These are phyloP conservation scores for Leccinum aurantiacum DNA, from an alignment of 768 basidiomycete genomes.

Conservation along the genomic window DNA sequence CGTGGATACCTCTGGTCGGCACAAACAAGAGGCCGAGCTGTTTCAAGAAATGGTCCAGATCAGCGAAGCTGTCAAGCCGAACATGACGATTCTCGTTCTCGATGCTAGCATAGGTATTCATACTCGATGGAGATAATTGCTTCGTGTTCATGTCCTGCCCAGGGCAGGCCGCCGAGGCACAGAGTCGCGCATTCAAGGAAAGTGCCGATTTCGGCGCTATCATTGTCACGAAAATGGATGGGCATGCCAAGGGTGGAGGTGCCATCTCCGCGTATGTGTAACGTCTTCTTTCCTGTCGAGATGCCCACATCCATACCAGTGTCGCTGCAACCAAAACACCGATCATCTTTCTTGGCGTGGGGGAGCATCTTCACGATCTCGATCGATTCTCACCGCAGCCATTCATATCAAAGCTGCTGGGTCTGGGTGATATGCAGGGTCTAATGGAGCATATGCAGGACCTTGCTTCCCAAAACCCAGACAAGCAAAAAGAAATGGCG, in stretches of 20 bases:
- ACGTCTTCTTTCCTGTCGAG: not conserved
- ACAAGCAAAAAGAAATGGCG: conserved; percentile 96
- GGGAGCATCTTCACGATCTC: conserved; percentile 96
- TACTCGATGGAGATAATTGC: not conserved
- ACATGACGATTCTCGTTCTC: conserved; percentile 93
- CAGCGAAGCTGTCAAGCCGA: conserved; percentile 86
- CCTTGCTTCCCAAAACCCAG: conserved; percentile 87
- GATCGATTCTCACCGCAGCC: conserved; percentile 95
- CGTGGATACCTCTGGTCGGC: conserved; percentile 96
- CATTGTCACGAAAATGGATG: conserved; percentile 99
- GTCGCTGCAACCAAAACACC: conserved; percentile 99
- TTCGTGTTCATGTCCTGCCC: conserved; percentile 2
- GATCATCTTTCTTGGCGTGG: conserved; percentile 97
- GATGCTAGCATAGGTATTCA: conserved; percentile 90
- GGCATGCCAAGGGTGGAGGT: conserved; percentile 98
- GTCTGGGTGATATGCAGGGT: conserved; percentile 95
- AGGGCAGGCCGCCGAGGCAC: conserved; percentile 98
- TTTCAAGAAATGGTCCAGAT: conserved; percentile 99
- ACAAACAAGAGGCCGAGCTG: conserved; percentile 94
- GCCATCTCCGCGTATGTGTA: conserved; percentile 93
- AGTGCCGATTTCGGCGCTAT: conserved; percentile 97
- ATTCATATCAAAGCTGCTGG: conserved; percentile 95
- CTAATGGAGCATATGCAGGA: conserved; percentile 99
- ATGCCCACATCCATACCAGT: conserved; percentile 43
- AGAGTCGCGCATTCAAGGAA: conserved; percentile 96